Percentiles rank a stretch among this genome's conserved stretches.
These are phyloP conservation scores for Annulohypoxylon bovei DNA, from an alignment of 495 filamentous ascomycete species.

Conservation along the genomic window DNA sequence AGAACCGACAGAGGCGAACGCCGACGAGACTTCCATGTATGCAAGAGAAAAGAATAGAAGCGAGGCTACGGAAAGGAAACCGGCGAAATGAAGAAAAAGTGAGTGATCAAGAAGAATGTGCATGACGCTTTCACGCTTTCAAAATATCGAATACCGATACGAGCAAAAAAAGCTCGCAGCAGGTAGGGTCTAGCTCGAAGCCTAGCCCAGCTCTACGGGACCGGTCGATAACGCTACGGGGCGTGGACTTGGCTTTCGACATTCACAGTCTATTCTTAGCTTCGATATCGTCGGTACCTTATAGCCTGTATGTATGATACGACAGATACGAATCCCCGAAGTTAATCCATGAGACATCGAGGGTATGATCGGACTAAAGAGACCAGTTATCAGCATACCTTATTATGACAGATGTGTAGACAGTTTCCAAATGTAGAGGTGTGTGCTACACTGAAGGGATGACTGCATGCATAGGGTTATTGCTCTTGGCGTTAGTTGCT, in stretches of 20 bases:
- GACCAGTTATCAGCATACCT: conserved; percentile 11
- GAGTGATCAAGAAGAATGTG: conserved; percentile 16
- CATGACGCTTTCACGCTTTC: conserved; percentile 29
- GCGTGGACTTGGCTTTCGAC: not conserved
- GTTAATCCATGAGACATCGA: conserved; percentile 16
- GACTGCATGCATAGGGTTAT: conserved; percentile 37
- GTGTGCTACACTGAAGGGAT: conserved; percentile 37
- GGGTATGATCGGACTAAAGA: conserved; percentile 25
- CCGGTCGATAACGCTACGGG: conserved; percentile 18
- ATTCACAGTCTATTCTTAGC: conserved; percentile 34
- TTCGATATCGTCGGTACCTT: not conserved
- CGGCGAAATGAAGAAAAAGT: conserved; percentile 24
- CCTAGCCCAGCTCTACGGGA: conserved; percentile 33
- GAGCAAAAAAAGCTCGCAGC: conserved; percentile 29
- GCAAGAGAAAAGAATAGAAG: not conserved
- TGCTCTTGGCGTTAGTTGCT: conserved; percentile 24
- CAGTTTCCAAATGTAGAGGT: conserved; percentile 32
- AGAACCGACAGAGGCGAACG: conserved; percentile 15
- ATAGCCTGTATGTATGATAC: conserved; percentile 25
- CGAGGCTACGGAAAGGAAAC: conserved; percentile 33
- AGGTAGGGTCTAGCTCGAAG: conserved; percentile 25
- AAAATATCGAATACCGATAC: conserved; percentile 30
- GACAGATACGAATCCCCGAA: conserved; percentile 14
- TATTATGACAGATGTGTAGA: conserved; percentile 7
- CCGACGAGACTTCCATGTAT: conserved; percentile 9